Conservation (phyloP, 2,329 filamentous ascomycete genomes). For the Aspergillus quadricinctus region DNA sequence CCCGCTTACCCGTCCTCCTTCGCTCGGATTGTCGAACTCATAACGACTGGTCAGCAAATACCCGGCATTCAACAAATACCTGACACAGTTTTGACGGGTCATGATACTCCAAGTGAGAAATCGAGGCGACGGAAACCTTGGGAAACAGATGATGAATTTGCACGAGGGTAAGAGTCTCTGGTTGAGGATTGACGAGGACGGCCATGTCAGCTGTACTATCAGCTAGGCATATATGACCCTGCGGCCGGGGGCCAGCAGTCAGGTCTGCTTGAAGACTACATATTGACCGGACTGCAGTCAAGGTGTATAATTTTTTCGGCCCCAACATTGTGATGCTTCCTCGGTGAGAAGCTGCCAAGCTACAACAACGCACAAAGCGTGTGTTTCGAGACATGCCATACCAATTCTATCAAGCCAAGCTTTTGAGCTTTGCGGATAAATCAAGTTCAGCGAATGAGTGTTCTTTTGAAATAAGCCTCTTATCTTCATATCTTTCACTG, state of each 20-base stretch:
- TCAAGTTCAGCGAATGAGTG: not conserved
- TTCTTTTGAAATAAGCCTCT: not conserved
- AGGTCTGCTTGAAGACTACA: not conserved
- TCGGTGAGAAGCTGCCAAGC: not conserved
- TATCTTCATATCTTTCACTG: not conserved
- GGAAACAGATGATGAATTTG: constrained; percentile 57
- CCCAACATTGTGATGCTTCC: not conserved
- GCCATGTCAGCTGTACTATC: not conserved
- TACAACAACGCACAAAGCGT: constrained; percentile 6
- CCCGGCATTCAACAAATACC: constrained; percentile 86
- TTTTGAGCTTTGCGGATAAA: not conserved
- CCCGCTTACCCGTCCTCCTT: constrained; percentile 77
- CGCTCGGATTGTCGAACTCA: constrained; percentile 77
- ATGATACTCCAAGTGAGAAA: constrained; percentile 56
- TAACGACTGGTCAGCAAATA: constrained; percentile 75
- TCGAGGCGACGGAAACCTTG: constrained; percentile 67
- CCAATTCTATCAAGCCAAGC: not conserved
- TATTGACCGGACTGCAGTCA: not conserved
- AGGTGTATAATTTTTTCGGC: not conserved
- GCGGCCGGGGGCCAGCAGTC: not conserved
- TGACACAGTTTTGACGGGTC: constrained; percentile 67
- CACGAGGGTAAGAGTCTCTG: not conserved
- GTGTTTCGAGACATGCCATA: constrained; percentile 3
- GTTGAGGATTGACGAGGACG: not conserved
- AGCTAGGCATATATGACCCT: not conserved